Evolutionary conservation across 1,139 yeast species (phyloP), one percentile per base, ranked within the genome.

Genomic region (Hemisphaericaspora xylanilytica): DNA sequence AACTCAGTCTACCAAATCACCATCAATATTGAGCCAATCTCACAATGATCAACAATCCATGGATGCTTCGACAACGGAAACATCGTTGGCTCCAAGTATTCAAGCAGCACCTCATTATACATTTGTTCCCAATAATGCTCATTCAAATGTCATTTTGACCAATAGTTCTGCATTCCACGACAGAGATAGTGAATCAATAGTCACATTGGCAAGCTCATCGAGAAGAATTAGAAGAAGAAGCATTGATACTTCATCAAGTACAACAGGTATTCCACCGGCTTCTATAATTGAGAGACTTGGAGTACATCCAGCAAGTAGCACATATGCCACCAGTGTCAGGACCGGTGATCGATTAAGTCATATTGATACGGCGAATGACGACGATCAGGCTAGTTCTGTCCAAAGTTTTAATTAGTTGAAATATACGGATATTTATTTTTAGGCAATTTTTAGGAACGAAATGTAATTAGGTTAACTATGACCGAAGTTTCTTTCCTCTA

Each of bases 231-330:
- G 80, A 44, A 62, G 81, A 47, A 58, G 80, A 43, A 76, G 82
- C 28, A 56, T 74, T 20, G 83, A 77, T 39, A 78, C 84, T 10
- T 78, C 75, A 47, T 73, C 82, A 33, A 75, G 81, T 45, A 75
- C 81, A 2, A 65, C 78, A 9, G 83, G 83, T 0, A 79, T 79
- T n/a, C 77, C 84, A 1, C 84, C 85, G 0, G 81, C 83, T 2
- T 75, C 81, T 44, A 78, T 79, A 9, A 61, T 78, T 65, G 84
- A 78, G 45, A 60, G 82, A 41, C 60, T 72, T 29, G 56, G 64
- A 16, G 64, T 64, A 14, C 61, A 60, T 24, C 67, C 67, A 5
- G 56, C 51, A 38, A 53, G 60, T 38, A 55, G 65, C 40, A 42
- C 53, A 3, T 60, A 61, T 38, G 63, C 68, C 6, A 52, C 51